phyloP scores from a whole-genome alignment of 345 rosid species.

The Eucalyptus pauciflora region DNA sequence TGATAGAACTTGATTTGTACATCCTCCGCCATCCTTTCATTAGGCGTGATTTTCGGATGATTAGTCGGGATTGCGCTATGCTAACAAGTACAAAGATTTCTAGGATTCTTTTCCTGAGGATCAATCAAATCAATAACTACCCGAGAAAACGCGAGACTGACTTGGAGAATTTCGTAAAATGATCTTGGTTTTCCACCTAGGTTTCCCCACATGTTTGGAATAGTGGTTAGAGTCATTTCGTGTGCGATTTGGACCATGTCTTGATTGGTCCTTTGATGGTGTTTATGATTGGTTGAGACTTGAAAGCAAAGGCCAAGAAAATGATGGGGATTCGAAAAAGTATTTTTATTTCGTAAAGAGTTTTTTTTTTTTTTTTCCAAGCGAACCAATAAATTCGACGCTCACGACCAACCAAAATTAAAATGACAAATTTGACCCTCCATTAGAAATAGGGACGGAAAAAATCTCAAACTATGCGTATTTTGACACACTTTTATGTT shows the following conservation, averaged over 20 bases:
- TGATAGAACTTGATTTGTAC: not conserved
- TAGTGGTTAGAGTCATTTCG: not conserved
- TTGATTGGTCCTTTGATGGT: not conserved
- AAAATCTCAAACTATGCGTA: no score
- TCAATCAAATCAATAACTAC: not conserved
- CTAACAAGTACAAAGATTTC: not conserved
- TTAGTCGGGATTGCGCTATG: not conserved
- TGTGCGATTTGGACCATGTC: not conserved
- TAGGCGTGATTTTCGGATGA: not conserved
- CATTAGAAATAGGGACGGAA: no score
- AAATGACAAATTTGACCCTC: not conserved
- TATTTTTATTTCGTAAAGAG: not conserved
- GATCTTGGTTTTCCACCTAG: not conserved
- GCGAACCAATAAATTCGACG: not conserved
- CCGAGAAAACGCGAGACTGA: not conserved
- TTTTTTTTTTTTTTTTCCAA: accelerated
- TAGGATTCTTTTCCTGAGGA: not conserved
- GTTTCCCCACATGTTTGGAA: not conserved
- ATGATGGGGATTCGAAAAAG: not conserved
- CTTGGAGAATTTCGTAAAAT: not conserved
- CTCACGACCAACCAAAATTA: not conserved
- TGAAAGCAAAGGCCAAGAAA: not conserved
- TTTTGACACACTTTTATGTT: no score
- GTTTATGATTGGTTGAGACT: not conserved
- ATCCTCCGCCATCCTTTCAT: not conserved